Evolutionary conservation across 1,284 basidiomycete species (phyloP).

Genomic region (Heterobasidion occidentale): DNA sequence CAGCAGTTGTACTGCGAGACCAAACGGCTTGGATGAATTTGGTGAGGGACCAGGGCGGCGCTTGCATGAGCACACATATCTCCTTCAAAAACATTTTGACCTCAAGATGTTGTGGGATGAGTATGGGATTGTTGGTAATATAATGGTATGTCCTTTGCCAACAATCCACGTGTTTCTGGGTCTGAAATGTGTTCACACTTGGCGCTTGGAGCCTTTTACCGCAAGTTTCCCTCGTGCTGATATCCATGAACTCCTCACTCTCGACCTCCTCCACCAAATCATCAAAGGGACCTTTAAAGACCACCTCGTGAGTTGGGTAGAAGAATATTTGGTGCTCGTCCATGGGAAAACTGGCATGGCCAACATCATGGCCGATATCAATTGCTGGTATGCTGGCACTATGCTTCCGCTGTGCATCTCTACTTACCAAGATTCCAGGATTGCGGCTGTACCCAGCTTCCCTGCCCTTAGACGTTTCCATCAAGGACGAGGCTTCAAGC

Average conservation of each 20-base stretch:
- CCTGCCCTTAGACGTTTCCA: slow-evolving; percentile 6
- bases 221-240: slow-evolving; percentile 23
- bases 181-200: not conserved
- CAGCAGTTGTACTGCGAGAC: not conserved
- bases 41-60: not conserved
- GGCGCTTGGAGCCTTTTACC: slow-evolving; percentile 24
- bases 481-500: slow-evolving; percentile 14
- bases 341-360: slow-evolving; percentile 11
- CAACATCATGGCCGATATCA: slow-evolving; percentile 21
- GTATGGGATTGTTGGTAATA: slow-evolving; percentile 2
- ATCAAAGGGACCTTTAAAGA: slow-evolving; percentile 33
- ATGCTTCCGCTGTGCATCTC: not conserved
- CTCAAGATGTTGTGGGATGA: slow-evolving; percentile 1
- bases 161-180: not conserved
- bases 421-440: slow-evolving; percentile 1
- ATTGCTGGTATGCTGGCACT: not conserved
- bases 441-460: slow-evolving; percentile 8
- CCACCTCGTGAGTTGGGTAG: slow-evolving; percentile 28
- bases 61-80: not conserved
- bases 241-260: slow-evolving; percentile 26
- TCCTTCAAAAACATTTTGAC: not conserved
- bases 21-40: not conserved
- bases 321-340: slow-evolving; percentile 18
- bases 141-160: not conserved
- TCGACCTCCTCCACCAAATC: slow-evolving; percentile 32